A percentile compares a stretch with the other conserved stretches of the same genome.
phyloP scores from a whole-genome alignment of 805 yeast genomes.

The Debaryomyces castellii region DNA sequence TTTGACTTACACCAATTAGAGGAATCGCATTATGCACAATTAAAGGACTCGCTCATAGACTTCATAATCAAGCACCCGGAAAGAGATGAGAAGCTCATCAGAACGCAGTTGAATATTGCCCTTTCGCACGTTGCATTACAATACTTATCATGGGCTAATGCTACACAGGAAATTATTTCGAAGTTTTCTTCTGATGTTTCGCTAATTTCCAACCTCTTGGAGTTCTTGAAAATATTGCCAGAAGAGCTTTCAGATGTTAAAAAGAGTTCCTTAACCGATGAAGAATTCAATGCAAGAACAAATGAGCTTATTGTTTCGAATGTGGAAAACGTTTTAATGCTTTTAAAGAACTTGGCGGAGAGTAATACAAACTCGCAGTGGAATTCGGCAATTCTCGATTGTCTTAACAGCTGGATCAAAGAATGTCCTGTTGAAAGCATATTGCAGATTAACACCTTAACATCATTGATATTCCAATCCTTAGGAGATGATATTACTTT shows the following conservation, averaged over 20 bases:
- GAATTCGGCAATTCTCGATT: conserved; percentile 56
- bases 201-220: conserved; percentile 54
- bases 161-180: conserved; percentile 65
- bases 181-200: conserved; percentile 40
- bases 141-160: conserved; percentile 66
- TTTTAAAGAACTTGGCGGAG: conserved; percentile 52
- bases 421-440: conserved; percentile 78
- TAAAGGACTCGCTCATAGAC: conserved; percentile 66
- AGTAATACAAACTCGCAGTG: conserved; percentile 26
- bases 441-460: conserved; percentile 61
- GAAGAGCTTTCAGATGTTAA: conserved; percentile 84
- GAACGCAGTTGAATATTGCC: conserved; percentile 80
- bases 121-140: conserved; percentile 82
- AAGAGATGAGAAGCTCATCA: conserved; percentile 53
- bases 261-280: conserved; percentile 76
- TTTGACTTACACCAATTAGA: conserved; percentile 84
- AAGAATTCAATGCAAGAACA: conserved; percentile 69
- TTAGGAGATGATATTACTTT: conserved; percentile 66
- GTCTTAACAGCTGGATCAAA: conserved; percentile 86
- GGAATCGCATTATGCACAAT: conserved; percentile 48
- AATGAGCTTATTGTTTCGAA: conserved; percentile 62
- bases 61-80: conserved; percentile 48
- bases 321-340: conserved; percentile 63
- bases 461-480: conserved; percentile 62
- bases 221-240: conserved; percentile 83